Conservation (phyloP, 2,329 filamentous ascomycete genomes). For the Cladosporium cucumerinum region DNA sequence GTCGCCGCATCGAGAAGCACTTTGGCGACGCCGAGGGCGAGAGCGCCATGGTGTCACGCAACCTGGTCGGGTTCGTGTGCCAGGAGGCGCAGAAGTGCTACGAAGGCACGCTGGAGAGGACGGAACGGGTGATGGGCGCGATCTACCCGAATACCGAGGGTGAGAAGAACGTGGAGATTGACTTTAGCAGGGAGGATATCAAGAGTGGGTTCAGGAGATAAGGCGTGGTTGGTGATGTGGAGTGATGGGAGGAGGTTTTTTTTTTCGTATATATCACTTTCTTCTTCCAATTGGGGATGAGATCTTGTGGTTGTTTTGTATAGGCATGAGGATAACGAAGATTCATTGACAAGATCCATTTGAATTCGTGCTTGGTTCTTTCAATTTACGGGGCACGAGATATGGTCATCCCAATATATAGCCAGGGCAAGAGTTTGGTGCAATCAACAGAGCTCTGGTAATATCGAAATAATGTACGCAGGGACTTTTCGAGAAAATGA, state of each 20-base stretch:
- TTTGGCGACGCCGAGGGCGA: constrained; percentile 86
- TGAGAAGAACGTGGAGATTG: constrained; percentile 44
- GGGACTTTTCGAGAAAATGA: too few species aligned
- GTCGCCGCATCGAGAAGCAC: constrained; percentile 93
- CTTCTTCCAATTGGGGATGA: not conserved
- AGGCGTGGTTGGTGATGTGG: not conserved
- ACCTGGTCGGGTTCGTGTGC: constrained; percentile 57
- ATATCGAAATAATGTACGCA: too few species aligned
- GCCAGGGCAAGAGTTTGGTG: too few species aligned
- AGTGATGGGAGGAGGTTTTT: not conserved
- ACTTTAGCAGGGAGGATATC: constrained; percentile 36
- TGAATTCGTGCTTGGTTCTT: too few species aligned
- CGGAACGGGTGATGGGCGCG: constrained; percentile 39
- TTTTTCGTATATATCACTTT: constrained; percentile 7
- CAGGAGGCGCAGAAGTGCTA: constrained; percentile 59
- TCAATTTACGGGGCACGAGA: too few species aligned
- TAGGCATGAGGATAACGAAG: not conserved
- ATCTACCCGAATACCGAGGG: constrained; percentile 40
- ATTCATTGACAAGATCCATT: not conserved
- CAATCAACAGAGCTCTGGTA: too few species aligned
- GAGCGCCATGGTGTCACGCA: constrained; percentile 51
- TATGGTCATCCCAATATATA: too few species aligned
- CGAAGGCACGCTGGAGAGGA: constrained; percentile 51
- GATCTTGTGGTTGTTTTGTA: not conserved
- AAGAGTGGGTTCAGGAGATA: constrained; percentile 33